Evolutionary conservation across 2,329 filamentous ascomycete genomes (phyloP), one percentile per base, ranked within the genome.

Genomic region (Talaromyces verruculosus): DNA sequence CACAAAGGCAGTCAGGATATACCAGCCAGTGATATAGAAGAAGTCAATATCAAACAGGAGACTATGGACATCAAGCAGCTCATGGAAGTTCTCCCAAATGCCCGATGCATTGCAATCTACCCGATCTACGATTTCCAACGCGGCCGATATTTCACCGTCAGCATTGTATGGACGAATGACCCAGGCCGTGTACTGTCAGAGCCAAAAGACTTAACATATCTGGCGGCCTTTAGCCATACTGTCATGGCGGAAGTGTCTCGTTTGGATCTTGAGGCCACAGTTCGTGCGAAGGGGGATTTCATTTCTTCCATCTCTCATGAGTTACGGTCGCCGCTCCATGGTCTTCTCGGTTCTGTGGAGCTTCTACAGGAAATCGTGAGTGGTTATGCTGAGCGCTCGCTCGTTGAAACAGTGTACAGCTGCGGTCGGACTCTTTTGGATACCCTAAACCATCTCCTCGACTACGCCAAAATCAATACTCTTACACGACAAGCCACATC

Each of bases 341-440:
- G 76, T 1, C 75, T 78, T 19, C 67, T 78, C 3, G 76, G 75
- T 5, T 75, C 70, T 0, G 68, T 73, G 15, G 76, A 79, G 41
- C 67, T 78, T 13, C 47, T 51, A 30, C 47, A 51, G 22, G 47
- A 51, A 7, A 30, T 28, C 1, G 47, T 51, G 2, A 17, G 67
- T 78, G 6, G 67, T 10, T 69, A 72, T 13, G 68, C 71, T 4
- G 76, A 78, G 39, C 68, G 69, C 17, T 71, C 71, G 3, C 65
- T 79, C 63, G 70, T 79, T 0, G 70, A 75, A 41, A 77, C 78
- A 0, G 75, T 81, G 19, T 73, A 76, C 37, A 76, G 72, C 8
- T 82, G 79, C 66, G 80, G 77, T 1, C 73, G 75, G 1, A 81
- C 80, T 0, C 69, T 82, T 0, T 69, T 82, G 1, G 79, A 81